These are phyloP conservation scores for Diaporthe longicolla DNA, from an alignment of 2,329 filamentous ascomycete species.

Conservation along the genomic window DNA sequence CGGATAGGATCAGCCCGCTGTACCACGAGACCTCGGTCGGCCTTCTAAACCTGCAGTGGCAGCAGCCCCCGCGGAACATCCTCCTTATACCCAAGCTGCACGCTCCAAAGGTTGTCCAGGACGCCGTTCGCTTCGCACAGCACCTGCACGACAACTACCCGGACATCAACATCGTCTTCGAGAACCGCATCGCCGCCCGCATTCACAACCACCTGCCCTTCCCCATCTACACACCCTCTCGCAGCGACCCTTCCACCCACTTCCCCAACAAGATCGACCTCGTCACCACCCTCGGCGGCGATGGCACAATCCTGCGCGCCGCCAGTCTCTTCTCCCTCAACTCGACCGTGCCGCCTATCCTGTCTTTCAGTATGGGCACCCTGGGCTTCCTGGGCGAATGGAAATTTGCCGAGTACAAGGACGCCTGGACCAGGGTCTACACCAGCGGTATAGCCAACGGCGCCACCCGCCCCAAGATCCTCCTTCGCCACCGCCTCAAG, in stretches of 20 bases:
- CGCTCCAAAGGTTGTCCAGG: conserved; percentile 65
- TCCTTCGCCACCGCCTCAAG: conserved; percentile 88
- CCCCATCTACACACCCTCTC: conserved; percentile 76
- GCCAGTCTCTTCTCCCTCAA: conserved; percentile 89
- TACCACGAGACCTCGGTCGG: conserved; percentile 72
- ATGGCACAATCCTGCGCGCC: conserved; percentile 90
- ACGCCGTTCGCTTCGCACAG: conserved; percentile 70
- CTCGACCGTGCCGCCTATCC: conserved; percentile 85
- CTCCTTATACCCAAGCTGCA: conserved; percentile 72
- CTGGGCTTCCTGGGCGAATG: conserved; percentile 96
- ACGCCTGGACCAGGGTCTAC: conserved; percentile 92
- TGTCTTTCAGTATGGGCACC: conserved; percentile 97
- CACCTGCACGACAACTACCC: conserved; percentile 87
- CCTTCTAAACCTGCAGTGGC: conserved; percentile 69
- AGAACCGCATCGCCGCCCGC: conserved; percentile 79
- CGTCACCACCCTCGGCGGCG: conserved; percentile 90
- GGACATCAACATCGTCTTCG: conserved; percentile 84
- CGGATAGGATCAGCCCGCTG: conserved; percentile 70
- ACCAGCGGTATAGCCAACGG: conserved; percentile 73
- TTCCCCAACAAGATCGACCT: conserved; percentile 89
- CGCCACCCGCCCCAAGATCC: conserved; percentile 78
- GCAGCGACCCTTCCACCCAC: conserved; percentile 58
- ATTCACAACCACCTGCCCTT: conserved; percentile 80
- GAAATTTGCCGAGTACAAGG: conserved; percentile 94
- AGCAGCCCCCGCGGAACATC: conserved; percentile 68